Evolutionary conservation across 805 yeast genomes (phyloP).

Genomic region (Cyberlindnera amylophila): DNA sequence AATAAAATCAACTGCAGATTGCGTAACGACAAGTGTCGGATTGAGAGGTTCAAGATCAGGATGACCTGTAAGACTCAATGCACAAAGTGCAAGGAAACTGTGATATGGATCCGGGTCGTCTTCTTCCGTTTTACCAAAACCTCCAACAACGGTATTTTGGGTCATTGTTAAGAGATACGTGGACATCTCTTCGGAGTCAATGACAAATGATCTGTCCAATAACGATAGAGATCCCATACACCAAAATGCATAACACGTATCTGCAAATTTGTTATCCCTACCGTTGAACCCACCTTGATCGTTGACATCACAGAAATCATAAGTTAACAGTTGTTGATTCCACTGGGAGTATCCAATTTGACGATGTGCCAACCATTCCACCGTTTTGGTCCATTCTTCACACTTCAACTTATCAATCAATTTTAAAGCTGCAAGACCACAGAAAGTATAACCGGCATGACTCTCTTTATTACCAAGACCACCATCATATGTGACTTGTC

Average conservation of each 20-base stretch:
- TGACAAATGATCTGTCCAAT: constrained; percentile 32
- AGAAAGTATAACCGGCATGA: constrained; percentile 85
- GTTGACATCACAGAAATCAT: constrained; percentile 37
- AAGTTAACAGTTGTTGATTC: constrained; percentile 23
- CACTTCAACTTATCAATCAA: constrained; percentile 33
- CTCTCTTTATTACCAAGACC: constrained; percentile 73
- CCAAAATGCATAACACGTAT: constrained; percentile 91
- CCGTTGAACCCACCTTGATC: constrained; percentile 86
- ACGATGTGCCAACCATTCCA: constrained; percentile 60
- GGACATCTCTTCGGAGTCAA: constrained; percentile 34
- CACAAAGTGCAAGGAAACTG: constrained; percentile 57
- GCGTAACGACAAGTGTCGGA: constrained; percentile 13
- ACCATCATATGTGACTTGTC: constrained; percentile 50
- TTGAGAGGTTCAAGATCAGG: constrained; percentile 7
- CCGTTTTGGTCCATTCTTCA: constrained; percentile 36
- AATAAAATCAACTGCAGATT: background rate
- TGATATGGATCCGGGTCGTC: constrained; percentile 72
- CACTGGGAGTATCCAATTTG: constrained; percentile 44
- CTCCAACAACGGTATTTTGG: constrained; percentile 66
- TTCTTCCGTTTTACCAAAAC: constrained; percentile 65
- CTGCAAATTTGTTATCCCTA: constrained; percentile 76
- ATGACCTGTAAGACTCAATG: constrained; percentile 30
- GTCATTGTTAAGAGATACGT: constrained; percentile 49
- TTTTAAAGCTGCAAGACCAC: constrained; percentile 65
- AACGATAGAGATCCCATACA: constrained; percentile 53